Evolutionary conservation across 345 rosid species (phyloP), one percentile per base, ranked within the genome.

Genomic region (Pugionium cornutum): DNA sequence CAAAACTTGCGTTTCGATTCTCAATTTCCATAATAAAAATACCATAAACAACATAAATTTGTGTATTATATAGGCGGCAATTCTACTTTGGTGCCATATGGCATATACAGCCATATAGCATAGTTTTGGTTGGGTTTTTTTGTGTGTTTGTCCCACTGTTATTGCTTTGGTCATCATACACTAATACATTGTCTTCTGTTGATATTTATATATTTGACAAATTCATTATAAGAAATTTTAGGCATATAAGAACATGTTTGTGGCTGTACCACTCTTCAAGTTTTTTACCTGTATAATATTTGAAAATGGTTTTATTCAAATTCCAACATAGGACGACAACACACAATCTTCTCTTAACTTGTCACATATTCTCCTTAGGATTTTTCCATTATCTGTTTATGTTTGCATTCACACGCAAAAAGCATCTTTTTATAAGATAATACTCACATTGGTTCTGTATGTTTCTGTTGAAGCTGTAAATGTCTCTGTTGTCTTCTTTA

Each of bases 381-480:
- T 30, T 4, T 25, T 18, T 18, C 6, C 26, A 9, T 0, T 4
- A 11, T 53, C 9, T 45, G 6, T 18, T 18, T 18, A 18, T 18
- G 18, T 18, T 18, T 18, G 18, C 18, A 18, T 18, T 18, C 18
- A 18, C 18, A 18, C 18, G 18, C 18, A 18, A 18, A 18, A 18
- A 18, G 18, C 18, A 18, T 18, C 18, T 18, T 18, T 18, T 18
- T 18, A 18, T 18, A 18, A 18, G 18, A 18, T 18, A 35, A 52
- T 26, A 2, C n/a, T 47, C 18, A 35, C 34, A 37, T 36, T 53
- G 6, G 27, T 57, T 51, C 49, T n/a, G 47, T 32, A 11, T 71
- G 5, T 48, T 49, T 27, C 36, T 53, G 32, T 29, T 27, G 62
- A 53, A 41, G 37, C 41, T 68, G 6, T 53, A 69, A 60, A 18